Conservation (phyloP, 768 basidiomycete genomes). For the Termitomyces eurrhizus region DNA sequence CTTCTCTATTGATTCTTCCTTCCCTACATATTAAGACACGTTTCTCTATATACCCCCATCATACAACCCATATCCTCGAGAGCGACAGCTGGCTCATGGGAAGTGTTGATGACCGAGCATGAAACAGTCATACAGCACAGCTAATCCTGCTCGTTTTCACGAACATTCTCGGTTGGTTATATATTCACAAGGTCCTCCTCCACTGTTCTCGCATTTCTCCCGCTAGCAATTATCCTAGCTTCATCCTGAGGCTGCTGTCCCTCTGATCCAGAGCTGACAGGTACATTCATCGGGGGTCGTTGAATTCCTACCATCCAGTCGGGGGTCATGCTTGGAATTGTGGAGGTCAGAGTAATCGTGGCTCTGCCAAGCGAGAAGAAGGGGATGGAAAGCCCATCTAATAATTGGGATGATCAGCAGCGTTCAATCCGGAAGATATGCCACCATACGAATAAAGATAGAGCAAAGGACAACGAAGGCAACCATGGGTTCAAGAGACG, state of each 20-base stretch:
- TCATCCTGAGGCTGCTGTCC: neutral
- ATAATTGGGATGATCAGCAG: neutral
- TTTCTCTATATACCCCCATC: neutral
- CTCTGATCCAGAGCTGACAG: neutral
- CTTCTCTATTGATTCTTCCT: neutral
- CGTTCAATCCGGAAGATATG: neutral
- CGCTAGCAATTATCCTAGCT: neutral
- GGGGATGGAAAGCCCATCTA: conserved; percentile 18
- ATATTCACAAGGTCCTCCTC: neutral
- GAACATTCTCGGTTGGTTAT: neutral
- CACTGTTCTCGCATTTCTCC: neutral
- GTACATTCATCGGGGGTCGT: neutral
- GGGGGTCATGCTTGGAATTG: conserved; percentile 11
- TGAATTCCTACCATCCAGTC: conserved; percentile 12
- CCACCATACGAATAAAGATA: conserved; percentile 64
- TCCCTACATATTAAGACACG: neutral
- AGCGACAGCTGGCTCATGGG: neutral
- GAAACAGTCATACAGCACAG: neutral
- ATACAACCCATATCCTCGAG: neutral
- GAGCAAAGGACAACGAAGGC: conserved; percentile 85
- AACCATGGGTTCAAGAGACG: conserved; percentile 76
- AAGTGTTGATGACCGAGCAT: neutral
- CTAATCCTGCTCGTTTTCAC: neutral
- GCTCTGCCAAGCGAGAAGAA: conserved; percentile 19
- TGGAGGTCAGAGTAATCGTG: conserved; percentile 12